Evolutionary conservation across 2,329 filamentous ascomycete genomes (phyloP).

Genomic region (Periconia sp.): DNA sequence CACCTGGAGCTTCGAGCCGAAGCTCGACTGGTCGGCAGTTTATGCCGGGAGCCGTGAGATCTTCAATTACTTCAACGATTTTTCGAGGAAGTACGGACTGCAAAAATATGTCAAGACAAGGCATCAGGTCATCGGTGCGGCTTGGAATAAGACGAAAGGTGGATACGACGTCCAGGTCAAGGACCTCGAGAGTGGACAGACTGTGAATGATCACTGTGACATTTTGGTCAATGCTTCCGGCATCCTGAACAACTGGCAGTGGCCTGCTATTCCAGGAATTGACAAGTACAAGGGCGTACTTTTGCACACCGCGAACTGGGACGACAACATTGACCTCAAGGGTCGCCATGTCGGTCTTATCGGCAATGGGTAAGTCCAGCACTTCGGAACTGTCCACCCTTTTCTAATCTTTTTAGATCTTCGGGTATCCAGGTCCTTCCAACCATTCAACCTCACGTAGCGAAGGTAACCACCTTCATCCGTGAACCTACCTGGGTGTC

Average conservation of each 20-base stretch:
- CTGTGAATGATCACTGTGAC: conserved; percentile 52
- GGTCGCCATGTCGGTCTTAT: conserved; percentile 60
- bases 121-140: conserved; percentile 41
- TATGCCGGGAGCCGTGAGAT: conserved; percentile 54
- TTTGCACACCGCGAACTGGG: conserved; percentile 64
- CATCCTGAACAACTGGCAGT: conserved; percentile 59
- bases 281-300: conserved; percentile 59
- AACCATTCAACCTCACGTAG: conserved; percentile 52
- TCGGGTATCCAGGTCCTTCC: conserved; percentile 62
- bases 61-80: conserved; percentile 50
- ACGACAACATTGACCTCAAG: conserved; percentile 55
- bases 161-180: conserved; percentile 46
- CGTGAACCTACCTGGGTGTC: conserved; percentile 59
- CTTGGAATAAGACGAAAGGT: conserved; percentile 45
- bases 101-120: conserved; percentile 43
- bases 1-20: conserved; percentile 58
- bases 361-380: conserved; percentile 57
- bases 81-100: conserved; percentile 49
- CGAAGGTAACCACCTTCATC: conserved; percentile 57
- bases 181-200: conserved; percentile 32
- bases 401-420: too few species aligned
- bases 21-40: conserved; percentile 50
- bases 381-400: too few species aligned
- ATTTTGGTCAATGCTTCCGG: conserved; percentile 57
- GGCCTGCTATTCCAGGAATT: conserved; percentile 60